Base-by-base conservation (phyloP, 768 basidiomycete genomes). In the Tremella mesenterica region DNA sequence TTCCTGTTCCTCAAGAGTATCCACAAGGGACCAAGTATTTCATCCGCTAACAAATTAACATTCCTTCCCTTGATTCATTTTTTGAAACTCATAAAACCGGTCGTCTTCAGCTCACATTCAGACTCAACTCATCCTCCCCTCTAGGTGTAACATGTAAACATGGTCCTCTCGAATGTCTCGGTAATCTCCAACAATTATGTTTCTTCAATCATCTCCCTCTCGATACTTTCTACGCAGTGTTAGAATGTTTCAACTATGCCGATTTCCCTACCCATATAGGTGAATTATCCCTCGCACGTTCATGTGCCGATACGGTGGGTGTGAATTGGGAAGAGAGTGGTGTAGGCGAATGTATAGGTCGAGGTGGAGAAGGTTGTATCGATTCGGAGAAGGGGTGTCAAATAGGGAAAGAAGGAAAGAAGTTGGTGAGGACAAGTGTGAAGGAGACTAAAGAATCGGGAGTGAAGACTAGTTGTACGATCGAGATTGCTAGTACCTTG, bases 111-210 rank as follows among this genome's bases (percentile, higher is more conserved):
- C 36, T 44, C 38, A 57, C 29, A 7, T 49, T 1, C 45, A 63
- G 62, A 13, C 44, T 48, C 9, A 64, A 70, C 44, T 36, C 56
- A 14, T 48, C 61, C 14, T 49, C 50, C 2, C 51, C 57, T 14
- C 21, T 48, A 18, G 89, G 89, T n/a, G 81, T 85, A 27, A 79
- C 75, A 29, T 95, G 91, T 74, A 79, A 79, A 77, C 90, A 93
- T 66, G 90, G 89, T 16, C 75, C 75, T 4, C 72, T 79, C 48
- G 91, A 96, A 73, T 95, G 91, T 56, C 20, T 56, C 13, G 91
- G 87, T 38, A 90, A 93, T 74, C 81, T 89, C 16, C 86, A 95
- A 54, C 83, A 95, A 68, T 77, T 95, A 25, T 96, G 92, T 71
- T 85, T 74, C 13, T 55, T 61, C 48, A 49, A 58, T 18, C 44